Conservation (phyloP, 2,329 filamentous ascomycete species). For the Beauveria sp. region DNA sequence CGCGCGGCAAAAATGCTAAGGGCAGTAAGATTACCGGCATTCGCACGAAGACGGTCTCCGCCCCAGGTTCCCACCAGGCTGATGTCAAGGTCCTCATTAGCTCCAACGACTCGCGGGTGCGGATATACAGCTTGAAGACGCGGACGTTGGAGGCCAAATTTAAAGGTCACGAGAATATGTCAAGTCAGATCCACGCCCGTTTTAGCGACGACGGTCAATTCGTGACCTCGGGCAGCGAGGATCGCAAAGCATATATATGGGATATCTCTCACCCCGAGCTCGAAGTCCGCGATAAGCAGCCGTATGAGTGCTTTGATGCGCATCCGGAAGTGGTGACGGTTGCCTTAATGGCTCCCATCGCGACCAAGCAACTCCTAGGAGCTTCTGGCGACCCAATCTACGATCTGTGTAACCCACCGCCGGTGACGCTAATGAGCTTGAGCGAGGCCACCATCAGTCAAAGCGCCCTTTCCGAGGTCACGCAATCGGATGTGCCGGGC, state of each 20-base stretch:
- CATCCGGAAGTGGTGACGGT: conserved; percentile 83
- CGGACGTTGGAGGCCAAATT: conserved; percentile 84
- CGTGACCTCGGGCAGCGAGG: conserved; percentile 88
- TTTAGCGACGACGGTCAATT: conserved; percentile 84
- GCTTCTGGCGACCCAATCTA: conserved; percentile 88
- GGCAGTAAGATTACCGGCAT: conserved; percentile 97
- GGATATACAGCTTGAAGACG: conserved; percentile 81
- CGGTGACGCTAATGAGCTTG: conserved; percentile 70
- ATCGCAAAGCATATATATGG: conserved; percentile 88
- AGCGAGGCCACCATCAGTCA: conserved; percentile 49
- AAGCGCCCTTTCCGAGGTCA: conserved; percentile 28
- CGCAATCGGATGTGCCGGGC: conserved; percentile 25
- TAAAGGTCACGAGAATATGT: conserved; percentile 82
- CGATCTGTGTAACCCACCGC: conserved; percentile 91
- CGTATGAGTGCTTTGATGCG: conserved; percentile 84
- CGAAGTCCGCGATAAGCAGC: conserved; percentile 69
- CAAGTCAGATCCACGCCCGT: conserved; percentile 80
- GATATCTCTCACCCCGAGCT: conserved; percentile 43
- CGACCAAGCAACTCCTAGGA: conserved; percentile 68
- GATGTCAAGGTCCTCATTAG: conserved; percentile 82
- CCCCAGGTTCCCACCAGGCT: conserved; percentile 33
- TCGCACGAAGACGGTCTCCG: conserved; percentile 54
- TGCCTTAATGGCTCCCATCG: conserved; percentile 76
- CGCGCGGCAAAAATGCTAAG: conserved; percentile 85
- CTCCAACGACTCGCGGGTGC: conserved; percentile 88